A percentile compares a stretch with the other conserved stretches of the same genome.
Evolutionary conservation across 306 rosid genomes (phyloP).

Genomic region (Astragalus glycyphyllos): DNA sequence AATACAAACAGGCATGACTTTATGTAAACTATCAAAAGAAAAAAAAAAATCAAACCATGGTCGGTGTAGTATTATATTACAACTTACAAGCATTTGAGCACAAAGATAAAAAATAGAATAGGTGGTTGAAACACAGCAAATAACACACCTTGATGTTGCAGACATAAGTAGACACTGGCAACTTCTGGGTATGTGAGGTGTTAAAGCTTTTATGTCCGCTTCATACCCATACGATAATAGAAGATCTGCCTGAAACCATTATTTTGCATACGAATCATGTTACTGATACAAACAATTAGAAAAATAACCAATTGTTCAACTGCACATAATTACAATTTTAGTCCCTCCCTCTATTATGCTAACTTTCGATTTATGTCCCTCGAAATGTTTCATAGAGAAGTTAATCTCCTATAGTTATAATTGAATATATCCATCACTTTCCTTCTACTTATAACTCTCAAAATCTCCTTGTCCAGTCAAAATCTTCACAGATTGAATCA

Average conservation of each 20-base stretch:
- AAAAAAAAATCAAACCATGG: background rate
- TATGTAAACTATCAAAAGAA: background rate
- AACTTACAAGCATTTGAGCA: conserved; percentile 24
- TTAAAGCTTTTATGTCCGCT: conserved; percentile 80
- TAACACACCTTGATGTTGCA: conserved; percentile 87
- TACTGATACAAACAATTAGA: conserved; percentile 11
- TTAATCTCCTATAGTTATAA: background rate
- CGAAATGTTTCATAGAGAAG: background rate
- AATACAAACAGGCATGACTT: conserved; percentile 13
- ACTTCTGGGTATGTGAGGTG: conserved; percentile 78
- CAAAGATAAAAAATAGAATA: conserved; percentile 9
- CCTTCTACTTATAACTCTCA: background rate
- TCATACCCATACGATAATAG: conserved; percentile 89
- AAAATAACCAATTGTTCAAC: conserved; percentile 2
- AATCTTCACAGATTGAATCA: background rate
- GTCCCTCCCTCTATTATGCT: background rate
- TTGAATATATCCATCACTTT: background rate
- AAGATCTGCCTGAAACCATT: conserved; percentile 91
- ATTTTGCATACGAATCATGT: conserved; percentile 29
- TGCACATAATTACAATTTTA: background rate
- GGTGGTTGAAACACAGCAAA: conserved; percentile 19
- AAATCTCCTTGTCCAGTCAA: background rate
- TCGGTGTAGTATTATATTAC: conserved; percentile 35
- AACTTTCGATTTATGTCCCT: background rate
- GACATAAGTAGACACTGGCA: conserved; percentile 99